phyloP scores from a whole-genome alignment of 1,284 basidiomycete species.

The Exobasidium cylindrosporum region DNA sequence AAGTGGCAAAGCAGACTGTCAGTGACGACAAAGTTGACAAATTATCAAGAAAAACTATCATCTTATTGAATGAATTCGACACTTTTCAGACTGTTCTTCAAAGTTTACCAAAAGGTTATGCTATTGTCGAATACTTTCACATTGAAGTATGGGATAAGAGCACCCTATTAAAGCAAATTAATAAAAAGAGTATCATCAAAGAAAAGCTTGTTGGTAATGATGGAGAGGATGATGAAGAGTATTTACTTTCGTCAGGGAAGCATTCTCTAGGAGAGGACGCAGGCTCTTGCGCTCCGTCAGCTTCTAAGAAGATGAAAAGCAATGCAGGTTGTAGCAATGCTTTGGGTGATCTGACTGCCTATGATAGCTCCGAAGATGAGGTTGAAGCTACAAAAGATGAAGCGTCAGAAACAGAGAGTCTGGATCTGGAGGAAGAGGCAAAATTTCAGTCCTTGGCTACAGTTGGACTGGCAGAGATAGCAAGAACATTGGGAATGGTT shows the following conservation, averaged over 20 bases:
- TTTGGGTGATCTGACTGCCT: slow-evolving; percentile 7
- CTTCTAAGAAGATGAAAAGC: neutral
- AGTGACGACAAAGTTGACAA: neutral
- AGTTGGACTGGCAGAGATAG: neutral
- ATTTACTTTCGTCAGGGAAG: neutral
- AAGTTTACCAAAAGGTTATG: slow-evolving; percentile 2
- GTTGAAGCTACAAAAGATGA: neutral
- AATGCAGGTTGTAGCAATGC: neutral
- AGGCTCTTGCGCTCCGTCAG: neutral
- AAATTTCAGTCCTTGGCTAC: neutral
- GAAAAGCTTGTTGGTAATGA: neutral
- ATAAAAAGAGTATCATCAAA: neutral
- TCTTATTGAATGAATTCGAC: neutral
- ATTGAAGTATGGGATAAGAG: slow-evolving; percentile 10
- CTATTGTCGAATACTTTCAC: slow-evolving; percentile 12
- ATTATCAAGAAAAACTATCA: neutral
- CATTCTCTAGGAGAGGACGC: neutral
- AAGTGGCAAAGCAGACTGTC: neutral
- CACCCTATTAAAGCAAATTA: neutral
- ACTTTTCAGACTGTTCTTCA: neutral
- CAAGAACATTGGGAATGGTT: neutral
- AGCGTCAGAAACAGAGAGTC: neutral
- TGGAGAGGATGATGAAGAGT: slow-evolving; percentile 1
- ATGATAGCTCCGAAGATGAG: slow-evolving; percentile 4
- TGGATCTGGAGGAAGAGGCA: neutral